phyloP scores from a whole-genome alignment of 495 filamentous ascomycete species.

The Cercophora newfieldiana region DNA sequence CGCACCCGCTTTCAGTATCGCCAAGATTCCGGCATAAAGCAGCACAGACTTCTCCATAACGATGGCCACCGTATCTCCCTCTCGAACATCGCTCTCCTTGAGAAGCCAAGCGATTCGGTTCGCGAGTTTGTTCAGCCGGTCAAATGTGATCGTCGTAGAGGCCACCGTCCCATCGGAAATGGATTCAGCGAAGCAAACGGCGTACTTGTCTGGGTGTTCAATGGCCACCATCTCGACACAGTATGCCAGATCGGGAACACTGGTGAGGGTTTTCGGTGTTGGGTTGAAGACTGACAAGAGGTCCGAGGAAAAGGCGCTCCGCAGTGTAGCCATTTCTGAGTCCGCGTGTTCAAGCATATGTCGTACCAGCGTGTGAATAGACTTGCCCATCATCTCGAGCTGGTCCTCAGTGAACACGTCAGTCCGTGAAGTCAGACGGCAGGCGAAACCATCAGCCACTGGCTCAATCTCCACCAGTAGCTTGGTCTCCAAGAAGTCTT shows the following conservation, averaged over 20 bases:
- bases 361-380: conserved; percentile 37
- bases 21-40: conserved; percentile 70
- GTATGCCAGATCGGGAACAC: conserved; percentile 42
- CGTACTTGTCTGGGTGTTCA: conserved; percentile 51
- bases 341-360: conserved; percentile 42
- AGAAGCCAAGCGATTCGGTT: conserved; percentile 66
- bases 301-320: conserved; percentile 33
- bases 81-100: conserved; percentile 39
- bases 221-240: conserved; percentile 55
- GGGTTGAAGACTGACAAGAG: conserved; percentile 53
- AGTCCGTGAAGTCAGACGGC: conserved; percentile 54
- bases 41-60: conserved; percentile 68
- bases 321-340: conserved; percentile 32
- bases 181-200: conserved; percentile 59
- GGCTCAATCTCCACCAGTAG: conserved; percentile 74
- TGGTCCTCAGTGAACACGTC: conserved; percentile 47
- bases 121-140: conserved; percentile 58
- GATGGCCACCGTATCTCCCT: conserved; percentile 62
- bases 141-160: conserved; percentile 56
- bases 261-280: conserved; percentile 22
- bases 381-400: conserved; percentile 46
- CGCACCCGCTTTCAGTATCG: conserved; percentile 67
- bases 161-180: conserved; percentile 35
- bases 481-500: conserved; percentile 71
- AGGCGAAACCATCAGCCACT: conserved; percentile 48